Conservation (phyloP, 2,329 filamentous ascomycete species). For the Ascosphaera aggregata region DNA sequence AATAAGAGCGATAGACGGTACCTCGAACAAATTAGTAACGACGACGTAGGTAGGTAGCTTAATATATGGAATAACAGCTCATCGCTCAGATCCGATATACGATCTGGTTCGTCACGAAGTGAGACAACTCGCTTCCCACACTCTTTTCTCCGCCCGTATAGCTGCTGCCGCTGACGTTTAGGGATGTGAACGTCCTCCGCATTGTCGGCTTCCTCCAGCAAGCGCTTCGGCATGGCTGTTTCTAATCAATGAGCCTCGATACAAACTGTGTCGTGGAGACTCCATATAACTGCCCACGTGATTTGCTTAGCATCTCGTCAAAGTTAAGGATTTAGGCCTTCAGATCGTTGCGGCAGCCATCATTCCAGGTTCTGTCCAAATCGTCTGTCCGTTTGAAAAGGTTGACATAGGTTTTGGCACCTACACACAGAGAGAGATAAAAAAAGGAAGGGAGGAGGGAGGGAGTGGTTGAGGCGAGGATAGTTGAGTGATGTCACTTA, state of each 20-base stretch:
- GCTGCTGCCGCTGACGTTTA: neutral
- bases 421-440: too few relatives aligned
- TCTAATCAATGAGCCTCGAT: too few relatives aligned
- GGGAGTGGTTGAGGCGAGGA: too few relatives aligned
- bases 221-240: conserved; percentile 6
- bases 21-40: conserved; percentile 42
- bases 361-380: too few relatives aligned
- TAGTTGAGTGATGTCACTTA: too few relatives aligned
- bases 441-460: too few relatives aligned
- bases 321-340: neutral
- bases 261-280: neutral
- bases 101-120: conserved; percentile 31
- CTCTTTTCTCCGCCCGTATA: too few relatives aligned
- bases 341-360: neutral
- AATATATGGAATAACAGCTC: conserved; percentile 73
- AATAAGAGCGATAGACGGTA: too few relatives aligned
- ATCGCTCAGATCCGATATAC: conserved; percentile 53
- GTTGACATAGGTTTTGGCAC: too few relatives aligned
- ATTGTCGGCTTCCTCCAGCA: neutral
- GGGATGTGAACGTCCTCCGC: conserved; percentile 2
- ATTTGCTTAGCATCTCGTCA: neutral
- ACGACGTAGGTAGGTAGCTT: conserved; percentile 45
- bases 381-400: too few relatives aligned
- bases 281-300: neutral
- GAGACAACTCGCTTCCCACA: too few relatives aligned